Base-by-base conservation (phyloP, 2,329 filamentous ascomycete species). In the Beauveria australis region DNA sequence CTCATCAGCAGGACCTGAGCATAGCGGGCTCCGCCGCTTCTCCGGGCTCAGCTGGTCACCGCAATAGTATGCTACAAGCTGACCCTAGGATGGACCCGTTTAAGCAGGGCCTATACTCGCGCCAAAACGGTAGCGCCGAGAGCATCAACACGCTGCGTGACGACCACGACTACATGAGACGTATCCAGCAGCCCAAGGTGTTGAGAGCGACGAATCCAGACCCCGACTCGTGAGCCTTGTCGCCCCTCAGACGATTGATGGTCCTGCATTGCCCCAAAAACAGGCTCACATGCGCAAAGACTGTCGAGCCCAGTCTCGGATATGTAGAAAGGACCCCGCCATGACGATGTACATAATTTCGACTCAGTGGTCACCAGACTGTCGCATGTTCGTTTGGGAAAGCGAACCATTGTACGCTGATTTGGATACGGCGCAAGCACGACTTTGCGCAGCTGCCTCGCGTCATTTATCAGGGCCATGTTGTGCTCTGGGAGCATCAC, bases 81-180 rank as follows among this genome's bases (percentile, higher is more conserved):
- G 85, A 88, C 67, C 85, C 85, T 37, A 78, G 85, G 49, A 80
- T 87, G 75, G 81, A 87, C 66, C 84, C 84, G 0, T 85, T 82
- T 63, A 78, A 81, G 53, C 77, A 79, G 41, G 80, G 79, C 19
- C 73, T 86, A 14, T 87, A 86, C 68, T 74, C 75, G 48, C 76
- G 81, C 33, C 33, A 37, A 28, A 85, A 79, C 14, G 81, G 81
- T 69, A 87, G 84, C 66, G 79, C 80, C 63, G 84, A 87, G 69
- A 87, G 84, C 68, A 73, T 88, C 67, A 82, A 82, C 65, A 87
- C 84, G 1, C 72, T 88, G 5, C 81, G 81, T 61, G 85, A 88
- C 67, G 83, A 87, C 63, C 83, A 85, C 62, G 85, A 88, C 65
- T 88, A 88, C 67, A 87, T 84, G 44, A 76, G 85, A 64, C 76